Evolutionary conservation across 345 rosid genomes (phyloP), one percentile per base, ranked within the genome.

Genomic region (Gossypium anomalum): DNA sequence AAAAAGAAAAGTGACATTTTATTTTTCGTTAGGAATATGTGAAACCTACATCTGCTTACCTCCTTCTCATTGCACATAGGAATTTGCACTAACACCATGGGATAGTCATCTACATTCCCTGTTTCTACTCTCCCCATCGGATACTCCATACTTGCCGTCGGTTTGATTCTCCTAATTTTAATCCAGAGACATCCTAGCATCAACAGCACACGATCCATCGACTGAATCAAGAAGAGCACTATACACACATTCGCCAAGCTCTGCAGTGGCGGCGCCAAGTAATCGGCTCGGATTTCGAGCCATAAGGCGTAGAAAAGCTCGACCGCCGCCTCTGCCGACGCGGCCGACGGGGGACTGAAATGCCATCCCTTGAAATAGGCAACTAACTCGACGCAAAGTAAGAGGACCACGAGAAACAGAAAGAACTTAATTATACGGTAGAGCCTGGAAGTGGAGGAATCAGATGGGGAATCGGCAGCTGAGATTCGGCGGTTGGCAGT

Each of bases 61-160:
- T 94, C 98, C 89, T 78, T 87, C 89, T 93, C 97, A 78, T 93
- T 93, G 87, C 98, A 93, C 97, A 93, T 93, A 4, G 98, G 98
- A 76, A 93, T 93, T 86, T 94, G 98, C 48, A 94, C 86, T 76
- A 94, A 79, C 10, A 94, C 97, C 97, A 94, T 94, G 1, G 98
- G 97, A 80, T 86, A 92, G 73, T 83, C 88, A 19, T 85, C 88
- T 73, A 78, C 67, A 68, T 71, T 82, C 55, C 78, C 83, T 1
- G 76, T 85, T 22, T 80, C 82, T 53, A 57, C 77, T 44, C 41
- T 63, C 15, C 75, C 85, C 29, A 22, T 73, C 5, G 85, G 78
- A 58, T 85, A 90, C 79, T 80, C 86, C 71, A 80, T 76, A 0
- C 74, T 11, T 0, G 92, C 85, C 25, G 76, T 86, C 2, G 97